Percentiles rank a stretch among this genome's conserved stretches.
Evolutionary conservation across 805 yeast species (phyloP).

Genomic region (Teunomyces lycoperdinae): DNA sequence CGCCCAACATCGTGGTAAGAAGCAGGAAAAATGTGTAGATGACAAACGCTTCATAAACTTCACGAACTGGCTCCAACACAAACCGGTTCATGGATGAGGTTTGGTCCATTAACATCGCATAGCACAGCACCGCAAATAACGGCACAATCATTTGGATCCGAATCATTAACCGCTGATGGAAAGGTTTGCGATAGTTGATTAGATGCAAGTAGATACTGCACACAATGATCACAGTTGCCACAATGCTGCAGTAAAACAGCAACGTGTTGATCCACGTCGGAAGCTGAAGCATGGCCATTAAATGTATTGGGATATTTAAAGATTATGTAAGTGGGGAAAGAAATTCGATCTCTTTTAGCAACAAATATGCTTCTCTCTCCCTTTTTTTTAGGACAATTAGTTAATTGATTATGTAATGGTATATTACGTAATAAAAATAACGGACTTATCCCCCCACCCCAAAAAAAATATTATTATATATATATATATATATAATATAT

Average conservation of each 20-base stretch:
- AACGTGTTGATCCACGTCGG: conserved; percentile 19
- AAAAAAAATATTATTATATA: no score
- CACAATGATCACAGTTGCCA: conserved; percentile 21
- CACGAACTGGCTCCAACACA: conserved; percentile 71
- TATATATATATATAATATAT: no score
- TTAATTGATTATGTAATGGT: background rate
- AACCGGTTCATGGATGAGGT: conserved; percentile 38
- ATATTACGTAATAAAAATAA: background rate
- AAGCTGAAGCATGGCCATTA: conserved; percentile 6
- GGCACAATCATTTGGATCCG: conserved; percentile 84
- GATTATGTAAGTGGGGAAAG: no score
- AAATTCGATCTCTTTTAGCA: no score
- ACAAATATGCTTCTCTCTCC: no score
- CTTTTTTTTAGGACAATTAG: background rate
- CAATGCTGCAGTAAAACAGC: conserved; percentile 19
- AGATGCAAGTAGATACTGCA: conserved; percentile 32
- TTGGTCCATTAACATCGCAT: conserved; percentile 49
- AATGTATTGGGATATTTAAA: no score
- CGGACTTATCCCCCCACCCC: no score
- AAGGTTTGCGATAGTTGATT: conserved; percentile 79
- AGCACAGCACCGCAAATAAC: conserved; percentile 71
- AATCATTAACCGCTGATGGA: conserved; percentile 79
- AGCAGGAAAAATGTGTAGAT: conserved; percentile 88
- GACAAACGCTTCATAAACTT: conserved; percentile 93
- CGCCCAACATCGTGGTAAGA: conserved; percentile 82